Evolutionary conservation across 495 filamentous ascomycete genomes (phyloP), one percentile per base, ranked within the genome.

Genomic region (Letharia columbiana): DNA sequence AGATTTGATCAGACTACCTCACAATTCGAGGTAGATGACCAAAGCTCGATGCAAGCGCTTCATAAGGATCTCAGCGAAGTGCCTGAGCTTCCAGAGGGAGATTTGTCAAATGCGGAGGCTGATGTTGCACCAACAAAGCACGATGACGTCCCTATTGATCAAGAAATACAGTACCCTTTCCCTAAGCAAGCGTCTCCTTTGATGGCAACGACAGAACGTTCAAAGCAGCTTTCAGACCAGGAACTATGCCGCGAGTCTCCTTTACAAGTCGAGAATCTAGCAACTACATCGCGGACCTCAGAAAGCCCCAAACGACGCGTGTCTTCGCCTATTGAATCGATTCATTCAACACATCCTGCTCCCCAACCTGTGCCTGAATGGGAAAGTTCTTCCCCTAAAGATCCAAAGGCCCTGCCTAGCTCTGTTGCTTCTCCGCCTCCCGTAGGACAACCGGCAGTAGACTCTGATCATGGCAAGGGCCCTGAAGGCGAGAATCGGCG

Each of bases 51-150:
- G 0, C 64, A 66, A 23, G 58, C 45, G 42, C n/a, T 39, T 62
- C 59, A 49, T 11, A 58, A 66, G 42, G 64, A 66, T 23, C 57
- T 66, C 15, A 66, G 64, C 42, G 64, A 66, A 31, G 64, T 66
- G 28, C 59, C 50, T 9, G 64, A 66, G 50, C 64, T 66, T 6
- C 64, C 64, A 40, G 64, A 66, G 31, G 60, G 44, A 42, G 64
- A 66, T 10, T 37, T 56, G 37, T 49, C 57, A 35, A 47, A 58
- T 44, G 39, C 23, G 31, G 41, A 66, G 3, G 37, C 37, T 45
- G 40, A 15, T 7, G n/a, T 52, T 33, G 9, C 28, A 54, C 45
- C 40, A 40, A 40, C 45, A 54, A 35, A 66, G 23, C 45, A 52
- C 41, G 59, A 54, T 12, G 23, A 20, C 39, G 35, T n/a, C 17